Base-by-base conservation (phyloP, 2,329 filamentous ascomycete genomes). In the Stagonosporopsis vannaccii region DNA sequence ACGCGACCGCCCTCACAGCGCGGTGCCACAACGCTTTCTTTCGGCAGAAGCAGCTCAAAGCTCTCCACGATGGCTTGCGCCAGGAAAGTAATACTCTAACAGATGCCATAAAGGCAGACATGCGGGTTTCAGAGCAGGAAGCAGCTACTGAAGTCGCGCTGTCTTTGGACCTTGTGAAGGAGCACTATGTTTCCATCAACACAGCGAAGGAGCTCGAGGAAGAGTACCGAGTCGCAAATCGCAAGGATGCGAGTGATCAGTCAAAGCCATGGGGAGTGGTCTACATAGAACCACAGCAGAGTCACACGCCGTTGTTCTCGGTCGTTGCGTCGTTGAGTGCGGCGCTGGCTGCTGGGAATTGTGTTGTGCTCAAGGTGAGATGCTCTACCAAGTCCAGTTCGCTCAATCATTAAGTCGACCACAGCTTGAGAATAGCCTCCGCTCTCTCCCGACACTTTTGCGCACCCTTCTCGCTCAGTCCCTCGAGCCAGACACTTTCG, bases 291-390 rank as follows among this genome's bases (percentile, higher is more conserved):
- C 81, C 82, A 1, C 71, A 74, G 9, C 50, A 58, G 28, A 69
- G 57, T 6, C 79, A 85, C 65, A 84, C 79, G 0, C 68, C 80
- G 8, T 79, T 85, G 56, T 84, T 79, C 58, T 67, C 66, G 7
- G 43, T 49, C 6, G 50, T 70, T 19, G 51, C 57, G n/a, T 51
- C 62, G 6, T 46, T 84, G 35, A 76, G 75, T 30, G 77, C 81
- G 4, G 81, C 82, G 7, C 60, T 85, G 26, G 77, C 79, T 1
- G 80, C 81, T 12, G 83, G 82, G 0, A 84, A 83, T 54, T 84
- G 81, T 61, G 74, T 83, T 3, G 72, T 80, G 28, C 41, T 85
- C 11, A 79, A 83, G 72, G 81, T 83, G 56, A 62, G 72, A 9
- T 3, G 4, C 4, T 15, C 2, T 39, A 12, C 20, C 30, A 15